A percentile compares a stretch with the other conserved stretches of the same genome.
These are phyloP conservation scores for Rhododendron ovatum DNA, from an alignment of 148 eudicot genomes.

Conservation along the genomic window DNA sequence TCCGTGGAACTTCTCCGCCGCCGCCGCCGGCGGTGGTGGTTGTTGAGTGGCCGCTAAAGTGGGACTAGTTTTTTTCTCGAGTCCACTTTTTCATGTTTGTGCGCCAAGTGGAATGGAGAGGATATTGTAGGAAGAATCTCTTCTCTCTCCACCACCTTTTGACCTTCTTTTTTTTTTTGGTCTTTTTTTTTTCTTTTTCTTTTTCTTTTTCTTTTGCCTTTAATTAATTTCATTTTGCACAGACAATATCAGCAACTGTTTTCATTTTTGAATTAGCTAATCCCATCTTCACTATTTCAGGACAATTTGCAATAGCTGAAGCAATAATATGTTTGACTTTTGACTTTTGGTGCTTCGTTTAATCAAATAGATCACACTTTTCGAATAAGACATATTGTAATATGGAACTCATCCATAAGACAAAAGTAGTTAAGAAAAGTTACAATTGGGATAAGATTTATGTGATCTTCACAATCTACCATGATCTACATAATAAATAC, in stretches of 20 bases:
- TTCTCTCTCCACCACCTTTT: background rate
- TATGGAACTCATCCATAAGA: background rate
- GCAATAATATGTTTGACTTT: background rate
- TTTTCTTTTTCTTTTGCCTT: background rate
- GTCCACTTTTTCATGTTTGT: background rate
- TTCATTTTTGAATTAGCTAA: background rate
- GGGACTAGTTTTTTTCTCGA: background rate
- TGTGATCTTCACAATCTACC: background rate
- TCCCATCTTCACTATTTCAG: background rate
- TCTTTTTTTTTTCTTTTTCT: background rate
- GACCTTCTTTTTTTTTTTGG: background rate
- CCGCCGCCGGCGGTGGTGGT: background rate
- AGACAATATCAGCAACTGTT: background rate
- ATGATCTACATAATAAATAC: background rate
- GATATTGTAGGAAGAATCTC: constrained; percentile 12
- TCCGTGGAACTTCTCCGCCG: background rate
- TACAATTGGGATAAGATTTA: background rate
- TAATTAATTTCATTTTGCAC: background rate
- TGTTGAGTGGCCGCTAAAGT: constrained; percentile 1
- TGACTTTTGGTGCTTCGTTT: background rate
- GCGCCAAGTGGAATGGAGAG: constrained; percentile 4
- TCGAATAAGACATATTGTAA: background rate
- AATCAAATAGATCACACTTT: background rate
- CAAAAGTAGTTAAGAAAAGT: background rate
- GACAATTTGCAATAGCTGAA: background rate